phyloP scores from a whole-genome alignment of 2,329 filamentous ascomycete species.

The Salinomyces thailandicus region DNA sequence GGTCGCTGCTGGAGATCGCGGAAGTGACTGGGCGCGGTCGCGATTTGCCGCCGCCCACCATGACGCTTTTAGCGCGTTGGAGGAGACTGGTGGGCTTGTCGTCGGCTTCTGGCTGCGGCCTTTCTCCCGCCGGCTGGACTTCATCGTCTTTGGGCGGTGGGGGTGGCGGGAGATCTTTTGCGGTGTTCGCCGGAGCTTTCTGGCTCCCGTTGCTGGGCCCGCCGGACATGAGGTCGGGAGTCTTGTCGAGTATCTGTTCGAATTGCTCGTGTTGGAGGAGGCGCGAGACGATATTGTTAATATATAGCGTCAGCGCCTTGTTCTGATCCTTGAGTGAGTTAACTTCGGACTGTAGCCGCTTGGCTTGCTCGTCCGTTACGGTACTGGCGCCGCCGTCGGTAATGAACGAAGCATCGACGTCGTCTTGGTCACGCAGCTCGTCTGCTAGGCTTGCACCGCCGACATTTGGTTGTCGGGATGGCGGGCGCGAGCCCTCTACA shows the following conservation, averaged over 20 bases:
- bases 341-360: conserved; percentile 64
- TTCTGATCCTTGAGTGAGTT: conserved; percentile 82
- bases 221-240: conserved; percentile 50
- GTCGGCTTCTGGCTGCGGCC: not conserved
- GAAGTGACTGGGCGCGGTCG: conserved; percentile 4
- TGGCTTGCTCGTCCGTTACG: conserved; percentile 49
- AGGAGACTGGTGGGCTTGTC: conserved; percentile 34
- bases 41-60: conserved; percentile 27
- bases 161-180: conserved; percentile 78
- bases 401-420: conserved; percentile 31
- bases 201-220: conserved; percentile 14
- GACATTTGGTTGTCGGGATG: conserved; percentile 25
- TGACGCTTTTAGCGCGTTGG: conserved; percentile 50
- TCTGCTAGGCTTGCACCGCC: conserved; percentile 64
- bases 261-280: conserved; percentile 91
- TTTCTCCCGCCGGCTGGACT: conserved; percentile 17
- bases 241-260: conserved; percentile 82
- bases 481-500: conserved; percentile 44
- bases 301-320: conserved; percentile 92
- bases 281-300: conserved; percentile 97
- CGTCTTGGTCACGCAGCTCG: conserved; percentile 62
- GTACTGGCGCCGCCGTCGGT: conserved; percentile 47
- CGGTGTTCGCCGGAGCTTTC: conserved; percentile 35
- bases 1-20: conserved; percentile 2
- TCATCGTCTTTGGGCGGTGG: conserved; percentile 48